These are phyloP conservation scores for Candida suzukii DNA, from an alignment of 805 yeast genomes.

Conservation along the genomic window DNA sequence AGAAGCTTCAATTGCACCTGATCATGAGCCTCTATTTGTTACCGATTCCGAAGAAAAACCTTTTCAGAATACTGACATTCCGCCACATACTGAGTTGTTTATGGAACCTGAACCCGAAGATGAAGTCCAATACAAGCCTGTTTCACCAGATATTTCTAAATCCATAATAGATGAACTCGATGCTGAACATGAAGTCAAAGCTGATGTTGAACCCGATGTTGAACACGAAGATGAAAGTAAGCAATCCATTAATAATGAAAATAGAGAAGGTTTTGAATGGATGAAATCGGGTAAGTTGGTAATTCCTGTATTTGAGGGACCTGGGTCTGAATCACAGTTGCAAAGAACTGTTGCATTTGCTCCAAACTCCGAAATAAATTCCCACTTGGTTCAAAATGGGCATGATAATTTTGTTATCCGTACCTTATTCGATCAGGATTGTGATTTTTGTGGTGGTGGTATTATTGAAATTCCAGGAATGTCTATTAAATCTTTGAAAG, in stretches of 20 bases:
- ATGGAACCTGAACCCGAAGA: no score
- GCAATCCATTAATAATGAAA: conserved; percentile 14
- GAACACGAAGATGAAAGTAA: conserved; percentile 14
- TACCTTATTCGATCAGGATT: conserved; percentile 54
- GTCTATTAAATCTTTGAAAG: conserved; percentile 52
- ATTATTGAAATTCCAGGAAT: conserved; percentile 57
- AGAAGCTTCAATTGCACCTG: no score
- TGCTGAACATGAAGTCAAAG: neutral
- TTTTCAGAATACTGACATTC: no score
- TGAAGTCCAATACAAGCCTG: no score
- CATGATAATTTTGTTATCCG: conserved; percentile 56
- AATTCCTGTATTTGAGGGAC: conserved; percentile 43
- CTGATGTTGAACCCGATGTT: neutral
- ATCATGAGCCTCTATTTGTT: no score
- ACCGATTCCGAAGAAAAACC: no score
- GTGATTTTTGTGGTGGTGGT: conserved; percentile 67
- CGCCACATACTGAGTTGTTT: no score
- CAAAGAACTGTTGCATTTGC: conserved; percentile 58
- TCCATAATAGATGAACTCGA: no score
- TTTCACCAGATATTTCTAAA: no score
- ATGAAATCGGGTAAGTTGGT: conserved; percentile 41
- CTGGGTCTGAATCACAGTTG: conserved; percentile 37
- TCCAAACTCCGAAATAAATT: conserved; percentile 44
- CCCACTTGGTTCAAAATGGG: conserved; percentile 30
- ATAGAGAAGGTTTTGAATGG: conserved; percentile 29